These are phyloP conservation scores for Penstemon newberryi DNA, from an alignment of 257 asterid species.

Conservation along the genomic window DNA sequence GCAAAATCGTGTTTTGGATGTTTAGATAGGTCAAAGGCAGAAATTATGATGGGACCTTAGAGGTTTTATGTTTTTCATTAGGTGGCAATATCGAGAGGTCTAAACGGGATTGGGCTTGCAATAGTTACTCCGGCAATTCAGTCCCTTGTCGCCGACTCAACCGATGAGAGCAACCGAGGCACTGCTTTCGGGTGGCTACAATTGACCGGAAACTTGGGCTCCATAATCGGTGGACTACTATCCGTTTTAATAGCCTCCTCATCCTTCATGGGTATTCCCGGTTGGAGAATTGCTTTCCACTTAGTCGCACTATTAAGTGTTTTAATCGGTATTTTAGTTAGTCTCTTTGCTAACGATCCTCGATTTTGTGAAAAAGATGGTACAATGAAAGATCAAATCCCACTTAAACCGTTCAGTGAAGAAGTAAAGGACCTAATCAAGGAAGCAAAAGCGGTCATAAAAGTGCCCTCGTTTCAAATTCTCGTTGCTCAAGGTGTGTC, in stretches of 20 bases:
- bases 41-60: background rate
- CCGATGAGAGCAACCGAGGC: constrained; percentile 76
- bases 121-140: constrained; percentile 80
- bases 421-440: constrained; percentile 53
- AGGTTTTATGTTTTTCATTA: constrained; percentile 30
- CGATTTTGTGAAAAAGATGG: constrained; percentile 44
- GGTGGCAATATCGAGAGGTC: constrained; percentile 90
- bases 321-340: constrained; percentile 61
- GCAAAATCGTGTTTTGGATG: too few species aligned
- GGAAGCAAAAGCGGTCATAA: constrained; percentile 71
- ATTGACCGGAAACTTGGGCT: constrained; percentile 65
- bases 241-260: constrained; percentile 67
- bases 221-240: constrained; percentile 67
- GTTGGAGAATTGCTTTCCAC: constrained; percentile 90
- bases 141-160: constrained; percentile 90
- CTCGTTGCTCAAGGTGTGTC: constrained; percentile 79
- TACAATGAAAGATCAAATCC: constrained; percentile 33
- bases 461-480: constrained; percentile 64
- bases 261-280: constrained; percentile 71
- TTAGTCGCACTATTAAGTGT: constrained; percentile 65
- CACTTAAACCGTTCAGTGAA: constrained; percentile 36
- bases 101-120: constrained; percentile 92
- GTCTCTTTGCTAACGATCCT: constrained; percentile 72
- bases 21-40: too few species aligned
- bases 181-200: constrained; percentile 90